Evolutionary conservation across 352 stramenopile species (phyloP).

Genomic region (Pythium biforme): DNA sequence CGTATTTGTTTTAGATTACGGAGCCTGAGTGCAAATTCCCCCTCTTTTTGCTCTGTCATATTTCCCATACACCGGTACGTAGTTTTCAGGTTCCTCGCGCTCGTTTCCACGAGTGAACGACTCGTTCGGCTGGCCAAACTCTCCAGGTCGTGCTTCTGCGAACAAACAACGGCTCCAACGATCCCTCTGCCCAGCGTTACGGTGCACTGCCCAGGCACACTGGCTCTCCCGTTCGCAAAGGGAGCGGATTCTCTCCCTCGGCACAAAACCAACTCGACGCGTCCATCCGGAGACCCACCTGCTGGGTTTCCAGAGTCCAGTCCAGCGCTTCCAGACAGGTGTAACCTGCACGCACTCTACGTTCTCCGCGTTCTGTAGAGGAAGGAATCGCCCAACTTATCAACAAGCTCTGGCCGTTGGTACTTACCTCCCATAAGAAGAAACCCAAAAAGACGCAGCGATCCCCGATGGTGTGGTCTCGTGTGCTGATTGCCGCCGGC

Average conservation of each 20-base stretch:
- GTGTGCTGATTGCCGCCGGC: conserved; percentile 13
- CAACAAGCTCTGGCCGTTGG: conserved; percentile 18
- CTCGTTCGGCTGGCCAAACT: not conserved
- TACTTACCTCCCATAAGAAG: conserved; percentile 24
- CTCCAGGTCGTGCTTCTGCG: conserved; percentile 1
- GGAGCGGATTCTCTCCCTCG: not conserved
- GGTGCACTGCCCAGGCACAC: not conserved
- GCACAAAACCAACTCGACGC: not conserved
- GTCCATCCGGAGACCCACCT: conserved; percentile 24
- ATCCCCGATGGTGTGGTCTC: conserved; percentile 21
- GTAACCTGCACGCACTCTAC: conserved; percentile 22
- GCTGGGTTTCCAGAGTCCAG: conserved; percentile 27
- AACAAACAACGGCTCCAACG: conserved; percentile 13
- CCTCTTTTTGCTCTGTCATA: not conserved
- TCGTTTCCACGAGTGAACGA: not conserved
- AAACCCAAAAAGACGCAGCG: conserved; percentile 12
- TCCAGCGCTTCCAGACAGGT: conserved; percentile 12
- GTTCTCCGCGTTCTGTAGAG: conserved; percentile 23
- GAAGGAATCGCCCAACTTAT: conserved; percentile 23
- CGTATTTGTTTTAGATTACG: no score
- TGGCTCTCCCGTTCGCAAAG: conserved; percentile 16
- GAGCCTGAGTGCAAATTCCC: no score
- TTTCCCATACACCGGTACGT: no score
- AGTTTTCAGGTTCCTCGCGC: not conserved
- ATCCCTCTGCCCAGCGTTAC: not conserved